Percentiles rank a stretch among this genome's conserved stretches.
Conservation (phyloP, 2,329 filamentous ascomycete species). For the Plenodomus lindquistii region DNA sequence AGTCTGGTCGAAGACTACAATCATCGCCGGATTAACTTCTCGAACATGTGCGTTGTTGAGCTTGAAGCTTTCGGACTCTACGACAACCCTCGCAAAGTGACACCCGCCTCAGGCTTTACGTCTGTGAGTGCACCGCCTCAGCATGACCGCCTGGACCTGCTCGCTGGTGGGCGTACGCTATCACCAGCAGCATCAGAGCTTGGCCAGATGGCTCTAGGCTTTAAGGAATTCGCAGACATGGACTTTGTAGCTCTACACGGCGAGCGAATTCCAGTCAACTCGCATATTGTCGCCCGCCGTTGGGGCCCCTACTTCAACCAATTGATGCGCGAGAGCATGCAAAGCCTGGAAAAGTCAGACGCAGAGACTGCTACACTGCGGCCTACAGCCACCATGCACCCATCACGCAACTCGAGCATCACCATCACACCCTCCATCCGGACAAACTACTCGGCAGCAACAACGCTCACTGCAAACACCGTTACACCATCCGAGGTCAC, state of each 20-base stretch:
- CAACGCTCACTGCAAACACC: conserved; percentile 48
- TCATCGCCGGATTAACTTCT: conserved; percentile 95
- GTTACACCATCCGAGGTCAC: conserved; percentile 41
- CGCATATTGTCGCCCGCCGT: conserved; percentile 79
- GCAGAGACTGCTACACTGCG: conserved; percentile 76
- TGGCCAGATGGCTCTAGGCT: conserved; percentile 74
- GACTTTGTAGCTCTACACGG: conserved; percentile 90
- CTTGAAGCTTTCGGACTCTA: conserved; percentile 96
- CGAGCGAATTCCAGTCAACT: conserved; percentile 92
- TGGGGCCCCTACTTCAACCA: conserved; percentile 98
- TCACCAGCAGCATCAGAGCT: conserved; percentile 81
- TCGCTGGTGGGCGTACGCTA: conserved; percentile 75
- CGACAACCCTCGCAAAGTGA: conserved; percentile 82
- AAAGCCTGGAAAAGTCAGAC: conserved; percentile 58
- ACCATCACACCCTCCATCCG: conserved; percentile 76
- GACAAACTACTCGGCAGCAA: conserved; percentile 50
- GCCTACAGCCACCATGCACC: conserved; percentile 58
- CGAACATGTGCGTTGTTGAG: conserved; percentile 95
- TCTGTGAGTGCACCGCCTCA: conserved; percentile 74
- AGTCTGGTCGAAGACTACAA: conserved; percentile 98
- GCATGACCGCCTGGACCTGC: conserved; percentile 58
- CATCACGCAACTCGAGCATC: conserved; percentile 76
- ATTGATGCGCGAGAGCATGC: conserved; percentile 77
- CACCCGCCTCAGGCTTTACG: conserved; percentile 79
- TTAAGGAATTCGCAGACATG: conserved; percentile 94